phyloP scores from a whole-genome alignment of 2,329 filamentous ascomycete species.

The Coniochaeta sp. region DNA sequence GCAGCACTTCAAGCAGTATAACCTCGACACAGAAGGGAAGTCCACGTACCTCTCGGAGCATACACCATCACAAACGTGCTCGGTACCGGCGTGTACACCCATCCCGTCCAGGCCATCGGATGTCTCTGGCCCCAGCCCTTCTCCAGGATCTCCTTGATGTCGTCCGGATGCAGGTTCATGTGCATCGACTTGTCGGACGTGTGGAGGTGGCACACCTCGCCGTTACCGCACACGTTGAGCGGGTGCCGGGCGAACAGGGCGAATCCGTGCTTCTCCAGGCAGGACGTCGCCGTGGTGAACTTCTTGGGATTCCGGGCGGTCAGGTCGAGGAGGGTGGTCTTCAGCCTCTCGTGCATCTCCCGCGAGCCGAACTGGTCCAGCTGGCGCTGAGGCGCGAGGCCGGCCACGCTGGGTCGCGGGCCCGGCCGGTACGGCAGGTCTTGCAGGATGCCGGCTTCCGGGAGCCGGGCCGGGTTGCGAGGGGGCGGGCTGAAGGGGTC shows the following conservation, averaged over 20 bases:
- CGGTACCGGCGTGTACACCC: slow-evolving; percentile 62
- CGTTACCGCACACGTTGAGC: slow-evolving; percentile 63
- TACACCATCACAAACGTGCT: slow-evolving; percentile 76
- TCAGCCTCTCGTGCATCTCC: slow-evolving; percentile 48
- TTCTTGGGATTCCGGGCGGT: slow-evolving; percentile 33
- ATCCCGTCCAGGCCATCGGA: slow-evolving; percentile 59
- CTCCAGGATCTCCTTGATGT: slow-evolving; percentile 63
- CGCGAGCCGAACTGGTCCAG: slow-evolving; percentile 55
- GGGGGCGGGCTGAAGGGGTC: slow-evolving; percentile 59
- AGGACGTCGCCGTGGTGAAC: slow-evolving; percentile 60
- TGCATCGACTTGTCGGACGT: slow-evolving; percentile 71
- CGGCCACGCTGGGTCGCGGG: slow-evolving; percentile 58
- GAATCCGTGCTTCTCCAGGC: slow-evolving; percentile 75
- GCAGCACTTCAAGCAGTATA: background rate
- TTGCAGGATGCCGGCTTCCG: slow-evolving; percentile 51
- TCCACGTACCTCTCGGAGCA: slow-evolving; percentile 58
- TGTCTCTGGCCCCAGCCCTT: slow-evolving; percentile 74
- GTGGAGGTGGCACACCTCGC: slow-evolving; percentile 80
- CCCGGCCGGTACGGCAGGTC: slow-evolving; percentile 55
- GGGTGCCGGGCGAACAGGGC: slow-evolving; percentile 64
- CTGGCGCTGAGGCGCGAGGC: slow-evolving; percentile 78
- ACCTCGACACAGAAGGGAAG: background rate
- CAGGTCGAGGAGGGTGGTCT: slow-evolving; percentile 44
- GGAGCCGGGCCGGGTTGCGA: slow-evolving; percentile 41
- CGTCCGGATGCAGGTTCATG: slow-evolving; percentile 71